A percentile compares a stretch with the other conserved stretches of the same genome.
Evolutionary conservation across 257 asterid genomes (phyloP).

Genomic region (Jacaranda mimosifolia): DNA sequence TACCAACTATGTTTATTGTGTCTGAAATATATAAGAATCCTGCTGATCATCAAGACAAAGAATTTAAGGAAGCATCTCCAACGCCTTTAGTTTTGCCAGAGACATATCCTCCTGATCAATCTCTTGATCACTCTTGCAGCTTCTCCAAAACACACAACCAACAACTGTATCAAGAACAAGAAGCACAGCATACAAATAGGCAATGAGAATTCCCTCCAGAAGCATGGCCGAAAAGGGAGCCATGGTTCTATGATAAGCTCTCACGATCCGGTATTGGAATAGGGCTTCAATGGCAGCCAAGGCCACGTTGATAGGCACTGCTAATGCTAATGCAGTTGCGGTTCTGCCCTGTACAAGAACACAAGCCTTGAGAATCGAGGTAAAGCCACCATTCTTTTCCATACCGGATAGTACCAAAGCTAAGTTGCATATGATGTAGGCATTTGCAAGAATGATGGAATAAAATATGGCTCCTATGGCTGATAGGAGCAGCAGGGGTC

Average conservation of each 20-base stretch:
- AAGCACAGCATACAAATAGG: conserved; percentile 57
- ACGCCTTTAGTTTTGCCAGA: conserved; percentile 30
- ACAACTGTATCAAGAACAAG: conserved; percentile 61
- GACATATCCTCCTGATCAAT: conserved; percentile 25
- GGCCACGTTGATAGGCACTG: conserved; percentile 47
- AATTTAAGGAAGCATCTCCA: conserved; percentile 44
- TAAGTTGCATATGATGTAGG: conserved; percentile 55
- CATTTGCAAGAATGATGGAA: conserved; percentile 63
- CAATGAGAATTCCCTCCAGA: conserved; percentile 62
- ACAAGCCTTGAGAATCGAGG: conserved; percentile 55
- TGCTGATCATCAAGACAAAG: conserved; percentile 3
- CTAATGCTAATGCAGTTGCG: conserved; percentile 65
- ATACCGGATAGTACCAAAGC: conserved; percentile 62
- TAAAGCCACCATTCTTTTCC: conserved; percentile 57
- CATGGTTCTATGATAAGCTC: conserved; percentile 35
- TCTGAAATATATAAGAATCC: too few species aligned
- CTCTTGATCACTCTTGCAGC: conserved; percentile 46
- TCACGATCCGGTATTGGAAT: conserved; percentile 63
- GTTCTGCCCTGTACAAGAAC: conserved; percentile 56
- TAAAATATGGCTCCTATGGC: conserved; percentile 52
- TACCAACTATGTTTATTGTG: background rate
- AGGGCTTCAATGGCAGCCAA: conserved; percentile 67
- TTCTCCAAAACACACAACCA: conserved; percentile 51
- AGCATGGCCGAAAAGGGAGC: conserved; percentile 35
- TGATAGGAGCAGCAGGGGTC: conserved; percentile 42